Evolutionary conservation across 805 yeast genomes (phyloP).

Genomic region (Millerago galiae): DNA sequence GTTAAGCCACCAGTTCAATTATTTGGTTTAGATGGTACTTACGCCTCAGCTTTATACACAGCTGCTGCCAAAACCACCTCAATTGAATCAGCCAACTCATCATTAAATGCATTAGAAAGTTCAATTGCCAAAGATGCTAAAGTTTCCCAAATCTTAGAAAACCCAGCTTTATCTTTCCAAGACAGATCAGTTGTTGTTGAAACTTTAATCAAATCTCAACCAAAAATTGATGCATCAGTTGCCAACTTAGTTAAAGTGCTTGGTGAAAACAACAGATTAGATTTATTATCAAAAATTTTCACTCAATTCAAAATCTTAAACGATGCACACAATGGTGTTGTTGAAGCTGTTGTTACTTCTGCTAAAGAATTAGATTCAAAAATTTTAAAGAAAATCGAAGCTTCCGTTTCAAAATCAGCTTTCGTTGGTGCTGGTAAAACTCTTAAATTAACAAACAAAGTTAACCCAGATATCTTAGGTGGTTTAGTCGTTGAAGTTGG

Average conservation of each 20-base stretch:
- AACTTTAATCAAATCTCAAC: conserved; percentile 40
- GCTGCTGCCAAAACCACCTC: conserved; percentile 83
- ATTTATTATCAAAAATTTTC: conserved; percentile 56
- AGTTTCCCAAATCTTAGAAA: conserved; percentile 53
- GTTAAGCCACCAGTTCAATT: conserved; percentile 88
- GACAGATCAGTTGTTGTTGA: conserved; percentile 71
- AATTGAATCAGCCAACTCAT: conserved; percentile 60
- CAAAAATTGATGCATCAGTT: conserved; percentile 59
- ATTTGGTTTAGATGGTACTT: conserved; percentile 94
- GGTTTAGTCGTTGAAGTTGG: conserved; percentile 95
- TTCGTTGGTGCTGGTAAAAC: conserved; percentile 84
- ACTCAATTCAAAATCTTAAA: conserved; percentile 68
- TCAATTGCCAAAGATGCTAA: conserved; percentile 58
- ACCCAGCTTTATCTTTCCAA: conserved; percentile 75
- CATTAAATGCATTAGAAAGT: conserved; percentile 52
- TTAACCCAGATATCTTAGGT: conserved; percentile 89
- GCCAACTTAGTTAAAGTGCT: conserved; percentile 76
- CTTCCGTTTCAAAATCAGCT: conserved; percentile 69
- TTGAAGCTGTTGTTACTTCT: conserved; percentile 89
- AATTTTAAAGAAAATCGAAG: conserved; percentile 68
- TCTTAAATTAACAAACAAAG: conserved; percentile 73
- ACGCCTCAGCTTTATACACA: conserved; percentile 89
- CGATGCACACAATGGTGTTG: conserved; percentile 86
- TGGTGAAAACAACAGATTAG: conserved; percentile 92
- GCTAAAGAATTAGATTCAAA: conserved; percentile 79